phyloP scores from a whole-genome alignment of 2,329 filamentous ascomycete genomes.

The Aschersonia sp. region DNA sequence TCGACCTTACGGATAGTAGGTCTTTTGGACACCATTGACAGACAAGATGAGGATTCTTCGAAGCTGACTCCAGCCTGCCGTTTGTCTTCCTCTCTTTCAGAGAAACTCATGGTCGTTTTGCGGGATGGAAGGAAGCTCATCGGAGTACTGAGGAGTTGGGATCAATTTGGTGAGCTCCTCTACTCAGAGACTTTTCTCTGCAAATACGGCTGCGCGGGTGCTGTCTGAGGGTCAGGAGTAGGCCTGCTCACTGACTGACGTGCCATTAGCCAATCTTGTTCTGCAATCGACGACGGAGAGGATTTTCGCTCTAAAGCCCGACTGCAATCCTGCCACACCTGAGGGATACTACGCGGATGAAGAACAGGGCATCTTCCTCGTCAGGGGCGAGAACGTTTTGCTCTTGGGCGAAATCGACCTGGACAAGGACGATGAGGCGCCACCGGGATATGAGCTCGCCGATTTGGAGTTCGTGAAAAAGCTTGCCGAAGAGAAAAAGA shows the following conservation, averaged over 20 bases:
- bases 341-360: slow-evolving; percentile 65
- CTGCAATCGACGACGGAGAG: slow-evolving; percentile 87
- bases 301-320: slow-evolving; percentile 50
- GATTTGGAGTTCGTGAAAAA: slow-evolving; percentile 56
- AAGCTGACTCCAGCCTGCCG: too few species aligned
- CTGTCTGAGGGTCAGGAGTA: neutral
- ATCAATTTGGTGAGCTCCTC: slow-evolving; percentile 65
- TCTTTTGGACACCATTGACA: neutral
- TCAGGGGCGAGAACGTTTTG: slow-evolving; percentile 93
- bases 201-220: neutral
- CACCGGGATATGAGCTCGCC: slow-evolving; percentile 55
- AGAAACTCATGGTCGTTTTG: slow-evolving; percentile 85
- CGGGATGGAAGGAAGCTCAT: slow-evolving; percentile 90
- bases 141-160: slow-evolving; percentile 87
- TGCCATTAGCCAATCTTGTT: slow-evolving; percentile 76
- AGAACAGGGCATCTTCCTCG: slow-evolving; percentile 73
- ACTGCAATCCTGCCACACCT: slow-evolving; percentile 18
- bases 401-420: slow-evolving; percentile 92
- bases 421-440: slow-evolving; percentile 80
- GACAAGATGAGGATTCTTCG: too few species aligned
- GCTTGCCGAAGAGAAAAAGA: slow-evolving; percentile 58
- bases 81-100: slow-evolving; percentile 29
- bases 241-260: neutral
- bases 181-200: neutral
- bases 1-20: slow-evolving; percentile 96